These are phyloP conservation scores for Pilatotrama ljubarskyi DNA, from an alignment of 768 basidiomycete species.

Conservation along the genomic window DNA sequence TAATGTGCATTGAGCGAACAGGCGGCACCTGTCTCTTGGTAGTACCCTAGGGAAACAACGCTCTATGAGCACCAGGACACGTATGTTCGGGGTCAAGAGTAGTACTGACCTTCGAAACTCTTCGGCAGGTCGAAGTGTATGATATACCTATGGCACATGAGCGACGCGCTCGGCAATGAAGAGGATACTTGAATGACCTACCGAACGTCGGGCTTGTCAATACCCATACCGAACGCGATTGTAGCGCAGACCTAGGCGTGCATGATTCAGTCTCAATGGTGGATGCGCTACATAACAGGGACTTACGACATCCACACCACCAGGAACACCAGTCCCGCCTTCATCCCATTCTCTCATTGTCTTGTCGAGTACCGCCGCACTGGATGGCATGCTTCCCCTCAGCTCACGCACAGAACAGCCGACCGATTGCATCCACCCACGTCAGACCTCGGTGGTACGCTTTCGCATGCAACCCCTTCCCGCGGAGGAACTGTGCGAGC, in stretches of 20 bases:
- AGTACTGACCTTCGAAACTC: slow-evolving; percentile 68
- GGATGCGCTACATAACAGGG: background rate
- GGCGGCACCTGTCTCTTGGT: slow-evolving; percentile 78
- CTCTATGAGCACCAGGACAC: background rate
- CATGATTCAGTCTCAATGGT: background rate
- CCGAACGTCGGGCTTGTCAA: slow-evolving; percentile 81
- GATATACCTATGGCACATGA: slow-evolving; percentile 50
- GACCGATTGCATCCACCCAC: slow-evolving; percentile 32
- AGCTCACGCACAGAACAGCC: background rate
- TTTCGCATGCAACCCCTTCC: slow-evolving; percentile 63
- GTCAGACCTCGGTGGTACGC: slow-evolving; percentile 76
- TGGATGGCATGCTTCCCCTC: background rate
- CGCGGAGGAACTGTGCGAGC: slow-evolving; percentile 60
- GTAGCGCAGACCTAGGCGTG: slow-evolving; percentile 66
- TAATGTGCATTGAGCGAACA: background rate
- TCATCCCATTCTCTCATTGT: slow-evolving; percentile 59
- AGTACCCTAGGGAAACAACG: slow-evolving; percentile 55
- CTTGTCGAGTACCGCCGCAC: slow-evolving; percentile 45
- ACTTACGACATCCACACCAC: slow-evolving; percentile 64
- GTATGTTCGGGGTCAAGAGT: background rate
- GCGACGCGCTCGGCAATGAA: background rate
- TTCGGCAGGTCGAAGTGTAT: slow-evolving; percentile 83
- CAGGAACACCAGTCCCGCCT: slow-evolving; percentile 48
- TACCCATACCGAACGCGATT: slow-evolving; percentile 85
- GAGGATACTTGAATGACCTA: slow-evolving; percentile 25